These are phyloP conservation scores for Comarum palustre DNA, from an alignment of 306 rosid genomes.

Conservation along the genomic window DNA sequence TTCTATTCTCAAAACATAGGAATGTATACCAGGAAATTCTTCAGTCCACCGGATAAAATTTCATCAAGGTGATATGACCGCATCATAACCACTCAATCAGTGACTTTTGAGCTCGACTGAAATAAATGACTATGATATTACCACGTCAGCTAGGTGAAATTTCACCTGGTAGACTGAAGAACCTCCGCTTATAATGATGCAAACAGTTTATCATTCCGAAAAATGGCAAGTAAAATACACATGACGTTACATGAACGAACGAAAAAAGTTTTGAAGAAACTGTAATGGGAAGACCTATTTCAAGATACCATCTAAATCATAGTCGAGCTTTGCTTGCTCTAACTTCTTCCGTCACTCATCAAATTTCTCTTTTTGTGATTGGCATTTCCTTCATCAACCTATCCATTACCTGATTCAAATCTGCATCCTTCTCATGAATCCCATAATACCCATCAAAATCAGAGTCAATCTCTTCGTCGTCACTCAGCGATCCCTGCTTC, in stretches of 20 bases:
- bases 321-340: not conserved
- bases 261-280: not conserved
- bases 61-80: too few relatives aligned
- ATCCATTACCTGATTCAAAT: constrained; percentile 7
- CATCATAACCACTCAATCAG: too few relatives aligned
- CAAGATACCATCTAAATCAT: not conserved
- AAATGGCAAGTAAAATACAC: not conserved
- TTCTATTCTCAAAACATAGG: not conserved
- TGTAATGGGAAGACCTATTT: not conserved
- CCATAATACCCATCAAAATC: constrained; percentile 30
- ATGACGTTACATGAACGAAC: not conserved
- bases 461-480: constrained; percentile 29
- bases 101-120: too few relatives aligned
- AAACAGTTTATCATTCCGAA: not conserved
- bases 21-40: not conserved
- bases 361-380: not conserved
- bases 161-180: too few relatives aligned
- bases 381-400: constrained; percentile 5
- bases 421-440: constrained; percentile 15
- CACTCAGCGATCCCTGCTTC: constrained; percentile 23
- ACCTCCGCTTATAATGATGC: not conserved
- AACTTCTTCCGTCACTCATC: not conserved
- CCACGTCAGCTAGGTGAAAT: too few relatives aligned
- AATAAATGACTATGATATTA: too few relatives aligned
- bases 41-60: too few relatives aligned